These are phyloP conservation scores for Boletus holoroseus DNA, from an alignment of 1,284 basidiomycete species.

Conservation along the genomic window DNA sequence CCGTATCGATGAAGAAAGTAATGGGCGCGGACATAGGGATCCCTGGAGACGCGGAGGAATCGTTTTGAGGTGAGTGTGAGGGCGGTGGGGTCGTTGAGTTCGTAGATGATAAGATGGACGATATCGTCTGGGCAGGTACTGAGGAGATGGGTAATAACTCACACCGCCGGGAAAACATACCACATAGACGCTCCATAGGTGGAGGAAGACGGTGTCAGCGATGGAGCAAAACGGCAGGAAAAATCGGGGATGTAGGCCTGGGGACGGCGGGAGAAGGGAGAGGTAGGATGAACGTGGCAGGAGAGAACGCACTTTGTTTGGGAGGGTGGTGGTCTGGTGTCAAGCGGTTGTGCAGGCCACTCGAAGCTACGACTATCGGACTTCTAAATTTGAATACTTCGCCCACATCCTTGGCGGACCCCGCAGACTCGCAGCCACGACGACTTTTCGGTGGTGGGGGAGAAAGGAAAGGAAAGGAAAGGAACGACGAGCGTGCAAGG, in stretches of 20 bases:
- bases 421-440: slow-evolving; percentile 31
- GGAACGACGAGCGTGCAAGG: background rate
- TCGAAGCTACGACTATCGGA: slow-evolving; percentile 35
- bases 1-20: slow-evolving; percentile 73
- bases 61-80: slow-evolving; percentile 55
- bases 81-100: slow-evolving; percentile 56
- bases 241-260: background rate
- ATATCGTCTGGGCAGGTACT: slow-evolving; percentile 53
- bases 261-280: background rate
- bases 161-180: slow-evolving; percentile 37
- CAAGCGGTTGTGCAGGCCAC: slow-evolving; percentile 31
- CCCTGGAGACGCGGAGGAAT: slow-evolving; percentile 57
- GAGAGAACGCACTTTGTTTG: slow-evolving; percentile 27
- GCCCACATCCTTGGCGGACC: slow-evolving; percentile 27
- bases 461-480: background rate
- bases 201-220: slow-evolving; percentile 1
- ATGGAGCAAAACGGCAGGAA: background rate
- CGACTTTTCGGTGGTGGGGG: background rate
- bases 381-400: slow-evolving; percentile 36
- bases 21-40: slow-evolving; percentile 66
- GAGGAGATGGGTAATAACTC: slow-evolving; percentile 14
- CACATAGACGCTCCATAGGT: slow-evolving; percentile 58
- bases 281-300: background rate
- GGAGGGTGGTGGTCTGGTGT: slow-evolving; percentile 34
- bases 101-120: slow-evolving; percentile 65